Percentiles rank a stretch among this genome's conserved stretches.
These are phyloP conservation scores for Leishmania lainsoni DNA, from an alignment of 208 protist genomes.

Conservation along the genomic window DNA sequence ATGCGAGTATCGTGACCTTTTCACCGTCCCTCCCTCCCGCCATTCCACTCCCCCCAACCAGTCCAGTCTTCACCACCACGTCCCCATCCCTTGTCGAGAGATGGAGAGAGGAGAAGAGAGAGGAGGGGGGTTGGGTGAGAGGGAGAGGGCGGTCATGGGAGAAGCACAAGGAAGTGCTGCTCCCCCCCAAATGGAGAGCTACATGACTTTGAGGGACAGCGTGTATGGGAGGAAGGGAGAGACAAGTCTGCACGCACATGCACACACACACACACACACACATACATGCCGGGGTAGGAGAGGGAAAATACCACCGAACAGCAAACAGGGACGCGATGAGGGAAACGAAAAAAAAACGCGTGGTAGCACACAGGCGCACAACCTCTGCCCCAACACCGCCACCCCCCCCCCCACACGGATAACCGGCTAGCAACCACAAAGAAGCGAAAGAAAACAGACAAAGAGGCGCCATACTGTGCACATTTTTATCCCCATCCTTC, in stretches of 20 bases:
- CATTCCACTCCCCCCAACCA: not conserved
- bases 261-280: not conserved
- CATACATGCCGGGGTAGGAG: not conserved
- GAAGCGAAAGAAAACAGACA: not conserved
- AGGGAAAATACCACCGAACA: not conserved
- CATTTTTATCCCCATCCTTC: not conserved
- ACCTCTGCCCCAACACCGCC: not conserved
- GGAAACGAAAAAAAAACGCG: not conserved
- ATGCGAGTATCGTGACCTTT: not conserved
- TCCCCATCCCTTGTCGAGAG: not conserved
- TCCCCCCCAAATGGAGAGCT: not conserved
- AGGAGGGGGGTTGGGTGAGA: not conserved
- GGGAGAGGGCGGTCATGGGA: not conserved
- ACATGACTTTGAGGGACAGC: not conserved
- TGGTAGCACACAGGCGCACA: not conserved
- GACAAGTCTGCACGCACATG: not conserved
- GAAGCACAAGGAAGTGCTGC: not conserved
- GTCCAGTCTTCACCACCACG: not conserved
- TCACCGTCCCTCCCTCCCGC: not conserved
- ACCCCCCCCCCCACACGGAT: too few relatives aligned
- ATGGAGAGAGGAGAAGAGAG: not conserved
- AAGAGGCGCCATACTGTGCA: not conserved
- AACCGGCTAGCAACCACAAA: not conserved
- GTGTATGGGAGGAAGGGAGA: not conserved
- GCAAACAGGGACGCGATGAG: not conserved